Percentiles rank a stretch among this genome's conserved stretches.
phyloP scores from a whole-genome alignment of 495 filamentous ascomycete genomes.

The Neurospora africana region DNA sequence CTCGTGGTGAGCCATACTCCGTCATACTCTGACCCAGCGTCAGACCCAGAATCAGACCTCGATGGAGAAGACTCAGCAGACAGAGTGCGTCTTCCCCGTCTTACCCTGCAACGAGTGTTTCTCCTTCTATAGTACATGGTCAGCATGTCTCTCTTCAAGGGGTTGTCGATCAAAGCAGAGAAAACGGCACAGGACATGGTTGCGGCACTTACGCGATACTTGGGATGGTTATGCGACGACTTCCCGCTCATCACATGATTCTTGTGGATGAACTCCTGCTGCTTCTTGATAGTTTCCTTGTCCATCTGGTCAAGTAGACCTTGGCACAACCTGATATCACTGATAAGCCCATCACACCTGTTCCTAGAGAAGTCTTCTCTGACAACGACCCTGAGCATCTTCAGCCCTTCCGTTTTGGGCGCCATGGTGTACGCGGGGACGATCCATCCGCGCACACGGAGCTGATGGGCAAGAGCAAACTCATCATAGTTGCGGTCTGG shows the following conservation, averaged over 20 bases:
- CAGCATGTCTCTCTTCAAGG: constrained; percentile 6
- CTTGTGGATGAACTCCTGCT: constrained; percentile 51
- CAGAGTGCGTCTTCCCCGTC: constrained; percentile 75
- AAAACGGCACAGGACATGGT: constrained; percentile 10
- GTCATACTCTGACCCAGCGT: background rate
- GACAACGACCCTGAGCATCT: constrained; percentile 82
- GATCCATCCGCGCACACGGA: constrained; percentile 78
- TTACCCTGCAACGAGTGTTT: constrained; percentile 80
- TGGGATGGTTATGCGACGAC: constrained; percentile 49
- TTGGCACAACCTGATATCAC: constrained; percentile 62
- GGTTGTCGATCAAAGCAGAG: background rate
- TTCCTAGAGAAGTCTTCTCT: constrained; percentile 76
- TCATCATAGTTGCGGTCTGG: constrained; percentile 65
- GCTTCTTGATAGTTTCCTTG: constrained; percentile 50
- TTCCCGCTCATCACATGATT: constrained; percentile 46
- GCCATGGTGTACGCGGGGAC: constrained; percentile 95
- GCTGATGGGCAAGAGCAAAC: constrained; percentile 67
- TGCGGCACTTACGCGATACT: constrained; percentile 37
- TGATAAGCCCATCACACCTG: constrained; percentile 61
- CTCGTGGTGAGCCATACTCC: background rate
- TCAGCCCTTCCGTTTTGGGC: constrained; percentile 45
- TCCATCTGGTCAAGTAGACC: constrained; percentile 64
- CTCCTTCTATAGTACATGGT: constrained; percentile 42
- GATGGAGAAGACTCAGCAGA: constrained; percentile 43
- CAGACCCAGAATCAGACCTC: background rate